Conservation (phyloP, 163 green algal species). For the Scenedesmus sp. region DNA sequence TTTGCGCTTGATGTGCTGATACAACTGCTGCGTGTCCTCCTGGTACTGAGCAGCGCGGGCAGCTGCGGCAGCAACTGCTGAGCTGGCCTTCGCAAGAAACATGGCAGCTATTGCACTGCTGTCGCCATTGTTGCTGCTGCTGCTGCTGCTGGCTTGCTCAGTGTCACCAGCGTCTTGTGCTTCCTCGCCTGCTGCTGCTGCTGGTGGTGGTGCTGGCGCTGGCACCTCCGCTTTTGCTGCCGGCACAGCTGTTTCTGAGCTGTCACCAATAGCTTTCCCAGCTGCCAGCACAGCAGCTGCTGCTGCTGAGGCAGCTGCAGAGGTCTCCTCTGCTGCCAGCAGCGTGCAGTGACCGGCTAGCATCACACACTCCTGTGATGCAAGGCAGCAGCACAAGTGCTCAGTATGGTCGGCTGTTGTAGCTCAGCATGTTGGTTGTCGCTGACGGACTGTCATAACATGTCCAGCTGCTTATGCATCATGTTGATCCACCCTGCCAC, state of each 20-base stretch:
- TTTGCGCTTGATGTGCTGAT: neutral
- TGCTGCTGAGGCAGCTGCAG: neutral
- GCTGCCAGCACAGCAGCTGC: neutral
- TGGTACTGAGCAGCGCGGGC: slow-evolving; percentile 20
- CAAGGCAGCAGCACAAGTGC: neutral
- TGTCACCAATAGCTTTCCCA: neutral
- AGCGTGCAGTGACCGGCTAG: slow-evolving; percentile 21
- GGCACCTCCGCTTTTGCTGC: neutral
- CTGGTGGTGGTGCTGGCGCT: neutral
- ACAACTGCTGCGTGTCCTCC: slow-evolving; percentile 12
- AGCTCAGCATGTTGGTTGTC: neutral
- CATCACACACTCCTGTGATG: slow-evolving; percentile 11
- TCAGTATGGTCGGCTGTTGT: neutral
- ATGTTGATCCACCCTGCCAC: neutral
- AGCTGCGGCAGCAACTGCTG: neutral
- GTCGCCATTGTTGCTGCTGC: neutral
- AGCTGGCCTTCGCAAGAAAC: neutral
- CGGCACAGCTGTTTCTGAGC: neutral
- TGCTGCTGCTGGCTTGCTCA: neutral
- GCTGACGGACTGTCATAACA: neutral
- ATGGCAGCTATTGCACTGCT: neutral
- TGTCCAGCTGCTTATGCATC: neutral
- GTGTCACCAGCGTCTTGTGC: neutral
- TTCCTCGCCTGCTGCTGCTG: neutral
- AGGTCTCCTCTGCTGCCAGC: slow-evolving; percentile 19